These are phyloP conservation scores for Pluteus cervinus DNA, from an alignment of 768 basidiomycete genomes.

Conservation along the genomic window DNA sequence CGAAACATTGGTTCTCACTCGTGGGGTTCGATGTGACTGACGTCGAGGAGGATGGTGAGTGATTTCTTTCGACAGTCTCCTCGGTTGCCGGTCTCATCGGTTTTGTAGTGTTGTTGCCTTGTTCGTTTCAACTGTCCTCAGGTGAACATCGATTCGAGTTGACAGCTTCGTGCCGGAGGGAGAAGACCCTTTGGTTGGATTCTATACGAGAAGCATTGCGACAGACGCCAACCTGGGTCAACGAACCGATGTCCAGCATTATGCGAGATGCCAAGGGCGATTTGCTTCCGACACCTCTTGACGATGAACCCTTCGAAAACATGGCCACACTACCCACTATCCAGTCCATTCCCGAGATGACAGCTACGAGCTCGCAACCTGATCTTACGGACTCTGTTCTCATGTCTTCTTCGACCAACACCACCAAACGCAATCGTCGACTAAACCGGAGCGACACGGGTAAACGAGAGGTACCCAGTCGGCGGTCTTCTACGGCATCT, in stretches of 20 bases:
- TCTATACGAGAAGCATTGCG: slow-evolving; percentile 52
- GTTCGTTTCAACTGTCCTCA: slow-evolving; percentile 69
- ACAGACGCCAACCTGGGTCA: slow-evolving; percentile 41
- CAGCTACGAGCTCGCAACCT: slow-evolving; percentile 21
- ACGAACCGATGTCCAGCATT: slow-evolving; percentile 62
- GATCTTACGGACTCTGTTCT: slow-evolving; percentile 22
- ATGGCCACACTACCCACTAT: slow-evolving; percentile 44
- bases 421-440: slow-evolving; percentile 22
- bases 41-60: slow-evolving; percentile 66
- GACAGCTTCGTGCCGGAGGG: slow-evolving; percentile 75
- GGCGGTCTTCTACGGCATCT: slow-evolving; percentile 60
- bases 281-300: slow-evolving; percentile 25
- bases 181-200: slow-evolving; percentile 84
- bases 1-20: slow-evolving; percentile 83
- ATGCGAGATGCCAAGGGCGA: slow-evolving; percentile 39
- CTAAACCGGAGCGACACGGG: slow-evolving; percentile 19
- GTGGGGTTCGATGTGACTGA: slow-evolving; percentile 67
- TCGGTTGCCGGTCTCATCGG: slow-evolving; percentile 3
- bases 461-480: slow-evolving; percentile 27
- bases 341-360: slow-evolving; percentile 49
- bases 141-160: slow-evolving; percentile 77
- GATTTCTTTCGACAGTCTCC: slow-evolving; percentile 3
- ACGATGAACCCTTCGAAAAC: slow-evolving; percentile 35
- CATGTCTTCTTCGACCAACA: too few relatives aligned
- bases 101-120: slow-evolving; percentile 68